Base-by-base conservation (phyloP, 192 early-diverging fungal genomes). In the Coemansia sp. region DNA sequence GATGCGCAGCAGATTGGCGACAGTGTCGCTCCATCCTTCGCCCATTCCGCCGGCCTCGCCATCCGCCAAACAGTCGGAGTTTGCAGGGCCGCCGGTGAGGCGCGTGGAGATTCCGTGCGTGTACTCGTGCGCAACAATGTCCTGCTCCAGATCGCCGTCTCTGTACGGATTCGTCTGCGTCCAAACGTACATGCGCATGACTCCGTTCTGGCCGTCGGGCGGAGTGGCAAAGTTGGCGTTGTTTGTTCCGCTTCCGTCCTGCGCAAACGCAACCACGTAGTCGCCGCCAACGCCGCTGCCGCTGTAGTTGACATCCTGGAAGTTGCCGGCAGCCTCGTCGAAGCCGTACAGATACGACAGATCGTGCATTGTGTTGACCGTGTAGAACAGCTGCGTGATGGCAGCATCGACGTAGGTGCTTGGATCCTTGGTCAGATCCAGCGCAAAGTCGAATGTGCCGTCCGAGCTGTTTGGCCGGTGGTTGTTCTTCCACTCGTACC, bases 121-220 rank as follows among this genome's bases (percentile, higher is more conserved):
- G 67, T 91, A 97, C 82, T 98, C 95, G 82, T 98, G 96, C 60
- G 93, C 91, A 39, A 95, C 87, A 73, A 96, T 97, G 54, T 94
- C 95, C 43, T 89, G 89, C 83, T 95, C 94, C 55, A 98, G 78
- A 58, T 95, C 93, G 45, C 93, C 93, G 74, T 98, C 96, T 40
- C 94, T 81, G 67, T 82, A 69, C 8, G 93, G 90, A 1, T 72
- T 65, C 5, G 89, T 88, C 18, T 82, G 72, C 62, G 93, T 90
- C 96, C 96, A 98, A 4, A 93, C 86, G 62, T 94, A 97, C 96
- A 98, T 98, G 56, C 94, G 88, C 96, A 98, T 98, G 68, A 90
- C 85, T 37, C 90, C 90, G 61, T 87, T 86, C 74, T 93, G 87
- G 61, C 96, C 96, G 85, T 98, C 96, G 1, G 93, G 94, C 19